Conservation (phyloP, 345 rosid species). For the Turnera subulata region DNA sequence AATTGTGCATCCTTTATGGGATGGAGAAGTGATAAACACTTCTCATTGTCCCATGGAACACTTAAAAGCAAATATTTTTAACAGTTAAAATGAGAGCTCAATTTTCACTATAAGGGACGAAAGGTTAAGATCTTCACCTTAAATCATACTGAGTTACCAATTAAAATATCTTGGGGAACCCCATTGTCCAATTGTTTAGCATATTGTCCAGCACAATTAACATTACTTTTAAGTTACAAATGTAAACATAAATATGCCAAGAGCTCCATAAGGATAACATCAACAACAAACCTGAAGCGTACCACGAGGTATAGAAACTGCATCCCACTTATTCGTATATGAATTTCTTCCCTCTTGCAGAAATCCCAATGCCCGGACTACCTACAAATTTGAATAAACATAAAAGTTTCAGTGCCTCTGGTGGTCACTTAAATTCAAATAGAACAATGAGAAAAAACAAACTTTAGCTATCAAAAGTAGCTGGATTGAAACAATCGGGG, state of each 20-base stretch:
- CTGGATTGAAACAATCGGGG: too few relatives aligned
- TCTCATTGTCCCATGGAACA: too few relatives aligned
- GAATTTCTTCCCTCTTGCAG: conserved; percentile 56
- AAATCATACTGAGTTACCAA: not conserved
- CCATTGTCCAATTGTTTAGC: not conserved
- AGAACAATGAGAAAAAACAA: too few relatives aligned
- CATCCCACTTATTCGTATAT: conserved; percentile 52
- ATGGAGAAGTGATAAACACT: too few relatives aligned
- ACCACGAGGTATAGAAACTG: conserved; percentile 82
- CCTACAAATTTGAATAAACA: conserved; percentile 38
- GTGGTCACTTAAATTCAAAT: too few relatives aligned
- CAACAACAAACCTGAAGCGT: conserved; percentile 88
- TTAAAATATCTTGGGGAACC: not conserved
- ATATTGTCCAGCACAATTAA: not conserved
- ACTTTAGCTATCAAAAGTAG: too few relatives aligned
- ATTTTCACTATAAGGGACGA: too few relatives aligned
- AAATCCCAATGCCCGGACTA: conserved; percentile 72
- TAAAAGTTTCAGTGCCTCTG: too few relatives aligned
- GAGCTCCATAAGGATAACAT: conserved; percentile 4
- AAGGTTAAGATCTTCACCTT: too few relatives aligned
- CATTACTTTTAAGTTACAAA: not conserved
- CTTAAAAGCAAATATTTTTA: too few relatives aligned
- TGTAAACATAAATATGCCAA: not conserved
- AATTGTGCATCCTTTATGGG: too few relatives aligned
- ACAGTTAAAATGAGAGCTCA: too few relatives aligned